A percentile compares a stretch with the other conserved stretches of the same genome.
Evolutionary conservation across 2,329 filamentous ascomycete species (phyloP).

Genomic region (Aureobasidium pullulans): DNA sequence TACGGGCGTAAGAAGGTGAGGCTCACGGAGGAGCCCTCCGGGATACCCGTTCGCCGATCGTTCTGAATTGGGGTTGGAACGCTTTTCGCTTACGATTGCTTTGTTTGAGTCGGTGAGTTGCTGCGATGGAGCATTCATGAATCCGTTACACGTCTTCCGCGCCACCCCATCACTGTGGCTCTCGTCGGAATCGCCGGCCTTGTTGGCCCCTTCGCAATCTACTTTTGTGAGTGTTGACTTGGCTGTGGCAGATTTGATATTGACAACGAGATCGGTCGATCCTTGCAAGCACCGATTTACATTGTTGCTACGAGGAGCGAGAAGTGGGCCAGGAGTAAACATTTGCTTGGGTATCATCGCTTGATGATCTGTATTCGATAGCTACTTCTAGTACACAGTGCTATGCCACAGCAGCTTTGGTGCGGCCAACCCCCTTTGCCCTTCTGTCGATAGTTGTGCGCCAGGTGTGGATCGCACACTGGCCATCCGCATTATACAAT

Average conservation of each 20-base stretch:
- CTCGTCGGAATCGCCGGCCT: background rate
- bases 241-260: background rate
- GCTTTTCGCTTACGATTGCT: background rate
- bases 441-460: background rate
- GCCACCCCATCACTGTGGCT: background rate
- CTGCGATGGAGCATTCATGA: background rate
- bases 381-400: background rate
- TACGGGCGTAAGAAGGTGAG: no score
- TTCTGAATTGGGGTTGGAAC: background rate
- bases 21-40: no score
- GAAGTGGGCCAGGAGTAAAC: background rate
- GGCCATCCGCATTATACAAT: background rate
- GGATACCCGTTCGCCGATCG: background rate
- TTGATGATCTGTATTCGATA: background rate
- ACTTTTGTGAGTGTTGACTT: no score
- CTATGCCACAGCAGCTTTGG: background rate
- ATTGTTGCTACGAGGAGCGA: background rate
- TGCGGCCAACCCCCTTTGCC: background rate
- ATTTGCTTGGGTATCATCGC: background rate
- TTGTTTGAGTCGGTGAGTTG: background rate
- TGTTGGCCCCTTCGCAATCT: background rate
- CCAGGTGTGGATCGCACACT: background rate
- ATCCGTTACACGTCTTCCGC: background rate
- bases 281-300: no score
- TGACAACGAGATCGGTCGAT: background rate